Base-by-base conservation (phyloP, 768 basidiomycete species). In the Lactifluus echinatus region DNA sequence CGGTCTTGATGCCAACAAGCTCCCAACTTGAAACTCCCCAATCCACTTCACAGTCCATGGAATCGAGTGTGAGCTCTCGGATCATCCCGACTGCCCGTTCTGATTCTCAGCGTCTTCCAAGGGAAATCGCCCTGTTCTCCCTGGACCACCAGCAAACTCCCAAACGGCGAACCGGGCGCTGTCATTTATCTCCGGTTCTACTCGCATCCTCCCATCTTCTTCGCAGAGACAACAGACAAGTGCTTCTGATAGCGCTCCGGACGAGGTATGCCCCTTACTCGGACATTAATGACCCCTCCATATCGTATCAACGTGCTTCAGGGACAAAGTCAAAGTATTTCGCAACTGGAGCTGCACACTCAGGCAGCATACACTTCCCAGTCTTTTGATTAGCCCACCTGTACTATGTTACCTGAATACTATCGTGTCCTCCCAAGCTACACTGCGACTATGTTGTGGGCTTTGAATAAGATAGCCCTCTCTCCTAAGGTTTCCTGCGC, bases 291-390 rank as follows among this genome's bases (percentile, higher is more conserved):
- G 3, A 26, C 10, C 37, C 26, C 0, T 15, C 37, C 8, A 12
- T 11, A 4, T 17, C 14, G 21, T 8, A 26, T 49, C 21, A 36
- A 36, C n/a, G 1, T 24, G 8, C 19, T 28, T 43, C 24, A 43
- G 39, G 55, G 3, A 24, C 26, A 50, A 21, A 59, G 40, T 19
- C 52, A 29, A 33, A 48, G 4, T 39, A 29, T 37, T 8, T 50
- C 28, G 8, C 53, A 45, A 21, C 24, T 59, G 8, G 43, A 59
- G 24, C 42, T 33, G 11, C 58, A 50, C 44, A 55, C 58, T 31
- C 58, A 55, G 24, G 58, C 58, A 11, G 7, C 31, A 11, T 55
- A 59, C 47, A 49, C 3, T n/a, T 59, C 52, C 28, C 47, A 49
- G 34, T 24, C 15, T 24, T 47, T 45, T 14, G 42, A 50, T 23